phyloP scores from a whole-genome alignment of 2,329 filamentous ascomycete species.

The Mycosphaerella sp. region DNA sequence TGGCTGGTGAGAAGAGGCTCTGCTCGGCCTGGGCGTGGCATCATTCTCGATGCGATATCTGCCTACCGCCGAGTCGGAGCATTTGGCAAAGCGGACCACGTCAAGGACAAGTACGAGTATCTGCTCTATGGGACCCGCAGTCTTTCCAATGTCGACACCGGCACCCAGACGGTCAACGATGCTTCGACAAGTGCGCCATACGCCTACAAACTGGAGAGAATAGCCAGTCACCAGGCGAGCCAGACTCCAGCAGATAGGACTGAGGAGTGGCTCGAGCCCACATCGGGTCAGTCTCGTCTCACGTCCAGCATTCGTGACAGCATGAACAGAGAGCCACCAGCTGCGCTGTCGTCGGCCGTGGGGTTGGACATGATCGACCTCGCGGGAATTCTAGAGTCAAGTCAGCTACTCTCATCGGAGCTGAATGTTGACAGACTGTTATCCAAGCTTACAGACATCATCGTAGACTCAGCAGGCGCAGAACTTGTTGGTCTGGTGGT shows the following conservation, averaged over 20 bases:
- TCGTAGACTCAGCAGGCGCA: slow-evolving; percentile 69
- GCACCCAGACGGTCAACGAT: slow-evolving; percentile 62
- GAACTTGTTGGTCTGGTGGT: slow-evolving; percentile 68
- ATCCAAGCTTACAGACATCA: slow-evolving; percentile 75
- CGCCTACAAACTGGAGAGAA: slow-evolving; percentile 39
- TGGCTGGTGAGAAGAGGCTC: slow-evolving; percentile 61
- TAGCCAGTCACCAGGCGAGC: slow-evolving; percentile 36
- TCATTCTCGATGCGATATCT: slow-evolving; percentile 60
- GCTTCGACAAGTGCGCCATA: slow-evolving; percentile 41
- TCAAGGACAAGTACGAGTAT: slow-evolving; percentile 62
- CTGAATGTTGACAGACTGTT: slow-evolving; percentile 68
- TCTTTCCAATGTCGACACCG: slow-evolving; percentile 54
- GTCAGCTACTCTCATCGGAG: slow-evolving; percentile 73
- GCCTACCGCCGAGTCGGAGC: slow-evolving; percentile 65
- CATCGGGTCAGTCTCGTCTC: slow-evolving; percentile 23
- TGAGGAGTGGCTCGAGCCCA: slow-evolving; percentile 44
- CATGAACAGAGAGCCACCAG: slow-evolving; percentile 22
- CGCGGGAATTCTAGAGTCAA: slow-evolving; percentile 69
- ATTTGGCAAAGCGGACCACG: slow-evolving; percentile 59
- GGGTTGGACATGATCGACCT: slow-evolving; percentile 75
- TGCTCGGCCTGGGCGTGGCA: slow-evolving; percentile 61
- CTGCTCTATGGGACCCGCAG: slow-evolving; percentile 59
- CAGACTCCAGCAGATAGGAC: slow-evolving; percentile 42
- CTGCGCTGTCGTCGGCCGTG: slow-evolving; percentile 50
- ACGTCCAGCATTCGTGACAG: slow-evolving; percentile 1